Conservation (phyloP, 306 rosid genomes). For the Arachis hypogaea region DNA sequence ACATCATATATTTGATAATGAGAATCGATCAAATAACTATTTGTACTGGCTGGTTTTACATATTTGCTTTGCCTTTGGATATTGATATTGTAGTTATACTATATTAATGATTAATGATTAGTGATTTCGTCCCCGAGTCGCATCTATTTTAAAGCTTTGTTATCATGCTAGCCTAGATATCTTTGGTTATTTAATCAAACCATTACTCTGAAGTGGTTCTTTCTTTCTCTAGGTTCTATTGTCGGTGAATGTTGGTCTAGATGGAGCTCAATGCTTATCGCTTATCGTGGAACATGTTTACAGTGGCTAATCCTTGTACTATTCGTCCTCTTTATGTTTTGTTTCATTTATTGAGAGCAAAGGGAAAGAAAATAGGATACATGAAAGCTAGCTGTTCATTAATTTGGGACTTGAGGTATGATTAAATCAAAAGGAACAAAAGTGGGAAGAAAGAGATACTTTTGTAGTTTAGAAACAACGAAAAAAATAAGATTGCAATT, state of each 20-base stretch:
- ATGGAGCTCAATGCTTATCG: background rate
- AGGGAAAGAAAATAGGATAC: background rate
- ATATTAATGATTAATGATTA: background rate
- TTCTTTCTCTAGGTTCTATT: background rate
- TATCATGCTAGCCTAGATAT: too few species aligned
- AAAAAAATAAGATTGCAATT: too few species aligned
- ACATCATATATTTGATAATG: conserved; percentile 43
- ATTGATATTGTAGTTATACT: conserved; percentile 20
- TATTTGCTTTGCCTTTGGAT: conserved; percentile 16
- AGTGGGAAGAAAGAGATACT: background rate
- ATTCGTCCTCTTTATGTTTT: background rate
- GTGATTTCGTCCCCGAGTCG: background rate
- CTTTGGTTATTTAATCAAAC: too few species aligned
- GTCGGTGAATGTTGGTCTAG: background rate
- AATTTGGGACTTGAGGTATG: background rate
- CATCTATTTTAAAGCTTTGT: background rate
- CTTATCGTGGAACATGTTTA: background rate
- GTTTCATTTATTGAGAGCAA: background rate
- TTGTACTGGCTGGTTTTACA: conserved; percentile 30
- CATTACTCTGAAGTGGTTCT: background rate
- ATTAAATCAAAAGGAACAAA: background rate
- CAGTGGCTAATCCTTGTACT: background rate
- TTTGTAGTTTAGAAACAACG: background rate
- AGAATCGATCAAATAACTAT: conserved; percentile 45
- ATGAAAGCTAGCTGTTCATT: background rate